These are phyloP conservation scores for Fusarium austroafricanum DNA, from an alignment of 2,329 filamentous ascomycete species.

Conservation along the genomic window DNA sequence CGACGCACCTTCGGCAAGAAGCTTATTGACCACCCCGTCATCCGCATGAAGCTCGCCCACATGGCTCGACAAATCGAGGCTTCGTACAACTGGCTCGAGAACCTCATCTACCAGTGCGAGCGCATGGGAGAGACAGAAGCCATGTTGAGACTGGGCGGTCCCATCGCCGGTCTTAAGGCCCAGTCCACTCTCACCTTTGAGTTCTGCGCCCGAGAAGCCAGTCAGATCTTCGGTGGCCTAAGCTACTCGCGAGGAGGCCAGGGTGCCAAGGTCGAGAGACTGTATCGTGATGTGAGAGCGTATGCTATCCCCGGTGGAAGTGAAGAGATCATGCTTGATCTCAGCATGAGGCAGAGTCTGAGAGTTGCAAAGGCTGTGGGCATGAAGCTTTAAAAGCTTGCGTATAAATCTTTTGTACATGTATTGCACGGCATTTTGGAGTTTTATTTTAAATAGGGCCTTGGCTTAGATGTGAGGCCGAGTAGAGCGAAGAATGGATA, in stretches of 20 bases:
- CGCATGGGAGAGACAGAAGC: conserved; percentile 95
- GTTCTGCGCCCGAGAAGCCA: conserved; percentile 95
- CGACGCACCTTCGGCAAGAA: conserved; percentile 96
- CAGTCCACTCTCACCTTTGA: conserved; percentile 95
- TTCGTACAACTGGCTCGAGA: conserved; percentile 97
- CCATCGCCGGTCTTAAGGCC: conserved; percentile 93
- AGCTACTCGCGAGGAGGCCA: conserved; percentile 94
- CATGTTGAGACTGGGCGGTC: conserved; percentile 94
- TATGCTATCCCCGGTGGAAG: conserved; percentile 96
- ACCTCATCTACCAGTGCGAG: conserved; percentile 90
- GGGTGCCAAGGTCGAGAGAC: conserved; percentile 91
- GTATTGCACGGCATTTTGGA: conserved; percentile 18
- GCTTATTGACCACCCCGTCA: conserved; percentile 96
- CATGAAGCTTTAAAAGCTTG: conserved; percentile 83
- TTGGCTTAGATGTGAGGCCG: neutral
- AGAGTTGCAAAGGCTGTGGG: conserved; percentile 90
- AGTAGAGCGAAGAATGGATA: conserved; percentile 29
- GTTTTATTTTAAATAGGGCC: conserved; percentile 17
- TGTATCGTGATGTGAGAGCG: conserved; percentile 94
- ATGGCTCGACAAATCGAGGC: conserved; percentile 99
- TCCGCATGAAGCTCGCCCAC: conserved; percentile 96
- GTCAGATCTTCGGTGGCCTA: conserved; percentile 96
- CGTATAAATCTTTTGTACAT: conserved; percentile 22
- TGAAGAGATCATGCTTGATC: conserved; percentile 98
- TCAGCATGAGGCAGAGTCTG: conserved; percentile 92